Percentiles rank a stretch among this genome's conserved stretches.
These are phyloP conservation scores for Chaetomium sp. DNA, from an alignment of 2,329 filamentous ascomycete species.

Conservation along the genomic window DNA sequence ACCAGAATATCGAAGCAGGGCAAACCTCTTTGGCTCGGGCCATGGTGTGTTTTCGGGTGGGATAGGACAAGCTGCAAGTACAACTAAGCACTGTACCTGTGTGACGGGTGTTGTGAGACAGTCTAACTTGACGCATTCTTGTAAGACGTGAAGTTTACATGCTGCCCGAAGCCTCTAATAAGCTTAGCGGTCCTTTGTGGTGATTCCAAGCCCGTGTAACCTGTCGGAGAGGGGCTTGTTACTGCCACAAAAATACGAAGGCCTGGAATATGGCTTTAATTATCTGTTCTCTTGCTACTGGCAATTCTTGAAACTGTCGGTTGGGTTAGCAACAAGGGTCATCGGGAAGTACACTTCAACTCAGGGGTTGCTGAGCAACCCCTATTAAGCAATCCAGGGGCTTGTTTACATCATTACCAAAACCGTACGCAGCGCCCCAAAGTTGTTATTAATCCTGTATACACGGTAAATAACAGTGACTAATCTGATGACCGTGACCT, in stretches of 20 bases:
- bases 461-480: background rate
- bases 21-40: background rate
- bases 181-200: background rate
- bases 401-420: background rate
- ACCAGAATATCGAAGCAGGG: background rate
- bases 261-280: background rate
- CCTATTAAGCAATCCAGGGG: background rate
- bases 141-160: background rate
- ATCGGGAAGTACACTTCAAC: background rate
- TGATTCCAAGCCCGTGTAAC: background rate
- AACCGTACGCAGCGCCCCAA: background rate
- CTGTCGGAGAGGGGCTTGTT: background rate
- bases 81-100: background rate
- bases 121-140: background rate
- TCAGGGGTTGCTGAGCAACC: background rate
- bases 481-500: too few species aligned
- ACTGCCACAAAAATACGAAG: background rate
- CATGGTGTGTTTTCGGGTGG: background rate
- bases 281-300: background rate
- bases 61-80: background rate
- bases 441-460: background rate
- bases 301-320: background rate
- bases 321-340: background rate
- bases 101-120: background rate
- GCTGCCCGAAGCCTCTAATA: background rate